Percentiles rank a stretch among this genome's conserved stretches.
Evolutionary conservation across 2,329 filamentous ascomycete species (phyloP).

Genomic region (Colletotrichum echinochloae): DNA sequence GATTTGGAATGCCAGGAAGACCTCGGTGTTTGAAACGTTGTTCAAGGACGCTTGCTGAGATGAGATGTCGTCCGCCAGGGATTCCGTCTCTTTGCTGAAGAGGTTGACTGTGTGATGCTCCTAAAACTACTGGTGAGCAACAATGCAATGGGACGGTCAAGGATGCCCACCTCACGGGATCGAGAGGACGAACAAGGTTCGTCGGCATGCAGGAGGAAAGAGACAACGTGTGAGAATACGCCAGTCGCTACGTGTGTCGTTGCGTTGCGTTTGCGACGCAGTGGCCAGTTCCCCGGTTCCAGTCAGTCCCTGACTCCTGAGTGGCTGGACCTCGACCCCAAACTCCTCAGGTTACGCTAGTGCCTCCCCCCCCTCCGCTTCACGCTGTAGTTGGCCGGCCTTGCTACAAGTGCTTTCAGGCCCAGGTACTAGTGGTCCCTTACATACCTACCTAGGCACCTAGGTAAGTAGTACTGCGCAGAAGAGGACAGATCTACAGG

Average conservation of each 20-base stretch:
- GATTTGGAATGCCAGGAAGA: slow-evolving; percentile 32
- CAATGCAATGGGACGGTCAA: slow-evolving; percentile 12
- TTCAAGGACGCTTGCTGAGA: slow-evolving; percentile 18
- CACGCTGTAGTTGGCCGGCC: slow-evolving; percentile 25
- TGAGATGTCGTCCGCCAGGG: slow-evolving; percentile 34
- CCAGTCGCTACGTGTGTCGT: slow-evolving; percentile 36
- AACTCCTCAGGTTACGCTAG: slow-evolving; percentile 18
- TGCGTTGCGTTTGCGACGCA: slow-evolving; percentile 39
- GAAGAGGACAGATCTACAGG: not conserved
- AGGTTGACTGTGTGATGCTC: slow-evolving; percentile 6
- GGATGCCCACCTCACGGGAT: slow-evolving; percentile 22
- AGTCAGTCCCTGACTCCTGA: slow-evolving; percentile 1
- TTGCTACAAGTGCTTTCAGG: too few relatives aligned
- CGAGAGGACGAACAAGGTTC: slow-evolving; percentile 3
- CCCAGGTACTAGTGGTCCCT: not conserved
- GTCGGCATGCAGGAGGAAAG: slow-evolving; percentile 6
- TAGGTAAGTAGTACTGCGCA: not conserved
- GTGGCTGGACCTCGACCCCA: slow-evolving; percentile 9
- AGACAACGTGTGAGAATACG: not conserved
- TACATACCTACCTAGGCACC: too few relatives aligned
- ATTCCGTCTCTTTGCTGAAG: slow-evolving; percentile 21
- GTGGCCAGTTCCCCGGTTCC: slow-evolving; percentile 15
- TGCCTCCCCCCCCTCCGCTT: slow-evolving; percentile 30
- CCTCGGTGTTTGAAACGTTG: slow-evolving; percentile 32
- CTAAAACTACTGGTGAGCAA: not conserved